Conservation (phyloP, 148 eudicot species). For the Fagopyrum esculentum region DNA sequence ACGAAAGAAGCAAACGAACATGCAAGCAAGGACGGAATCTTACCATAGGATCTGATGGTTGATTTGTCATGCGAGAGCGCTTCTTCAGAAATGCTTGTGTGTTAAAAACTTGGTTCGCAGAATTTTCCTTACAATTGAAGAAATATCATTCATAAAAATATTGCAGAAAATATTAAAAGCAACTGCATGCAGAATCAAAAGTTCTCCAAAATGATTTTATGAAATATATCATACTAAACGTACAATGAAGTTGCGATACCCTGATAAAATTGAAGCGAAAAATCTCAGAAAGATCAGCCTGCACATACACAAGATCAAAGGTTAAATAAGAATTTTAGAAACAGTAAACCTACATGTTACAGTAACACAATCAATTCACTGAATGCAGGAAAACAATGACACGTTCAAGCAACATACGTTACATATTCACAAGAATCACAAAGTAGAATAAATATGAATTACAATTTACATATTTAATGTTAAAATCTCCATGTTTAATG, state of each 20-base stretch:
- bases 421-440: neutral
- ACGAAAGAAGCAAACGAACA: neutral
- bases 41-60: conserved; percentile 89
- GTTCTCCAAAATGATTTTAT: neutral
- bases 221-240: conserved; percentile 15
- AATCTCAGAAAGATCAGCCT: conserved; percentile 90
- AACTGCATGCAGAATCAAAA: conserved; percentile 2
- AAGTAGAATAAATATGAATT: neutral
- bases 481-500: neutral
- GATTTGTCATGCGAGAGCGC: conserved; percentile 85
- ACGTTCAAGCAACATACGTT: neutral
- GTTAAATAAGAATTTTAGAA: neutral
- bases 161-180: neutral
- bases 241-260: conserved; percentile 96
- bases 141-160: conserved; percentile 9
- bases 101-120: conserved; percentile 85
- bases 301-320: conserved; percentile 27
- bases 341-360: neutral
- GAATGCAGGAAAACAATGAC: neutral
- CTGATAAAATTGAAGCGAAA: conserved; percentile 87
- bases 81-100: conserved; percentile 94
- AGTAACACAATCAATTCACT: neutral
- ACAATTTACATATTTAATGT: neutral
- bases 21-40: conserved; percentile 9
- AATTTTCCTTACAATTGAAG: conserved; percentile 65